Percentiles rank a stretch among this genome's conserved stretches.
These are phyloP conservation scores for Cordyceps militaris DNA, from an alignment of 2,329 filamentous ascomycete species.

Conservation along the genomic window DNA sequence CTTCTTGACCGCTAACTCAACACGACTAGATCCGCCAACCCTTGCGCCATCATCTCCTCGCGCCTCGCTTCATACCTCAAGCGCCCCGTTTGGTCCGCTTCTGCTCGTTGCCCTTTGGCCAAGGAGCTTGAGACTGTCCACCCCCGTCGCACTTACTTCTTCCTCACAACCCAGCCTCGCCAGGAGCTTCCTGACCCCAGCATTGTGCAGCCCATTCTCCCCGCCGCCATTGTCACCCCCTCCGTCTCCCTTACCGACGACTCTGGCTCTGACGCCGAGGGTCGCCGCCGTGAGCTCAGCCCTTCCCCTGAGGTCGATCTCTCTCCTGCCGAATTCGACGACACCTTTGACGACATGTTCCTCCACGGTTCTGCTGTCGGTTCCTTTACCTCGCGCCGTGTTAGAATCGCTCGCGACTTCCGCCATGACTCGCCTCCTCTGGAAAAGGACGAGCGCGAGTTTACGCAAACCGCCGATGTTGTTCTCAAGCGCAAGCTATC, in stretches of 20 bases:
- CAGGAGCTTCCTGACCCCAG: conserved; percentile 61
- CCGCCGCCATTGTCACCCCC: conserved; percentile 63
- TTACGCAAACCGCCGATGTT: conserved; percentile 87
- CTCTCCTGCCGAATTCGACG: conserved; percentile 79
- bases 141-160: conserved; percentile 93
- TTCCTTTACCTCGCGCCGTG: conserved; percentile 49
- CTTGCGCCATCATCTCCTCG: conserved; percentile 89
- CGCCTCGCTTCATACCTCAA: conserved; percentile 85
- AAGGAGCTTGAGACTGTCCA: conserved; percentile 92
- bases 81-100: conserved; percentile 70
- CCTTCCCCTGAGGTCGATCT: conserved; percentile 92
- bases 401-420: conserved; percentile 31
- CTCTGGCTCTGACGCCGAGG: conserved; percentile 57
- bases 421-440: conserved; percentile 80
- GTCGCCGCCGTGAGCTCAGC: conserved; percentile 65
- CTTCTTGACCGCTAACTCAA: conserved; percentile 15
- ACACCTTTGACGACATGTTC: conserved; percentile 52
- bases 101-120: conserved; percentile 76
- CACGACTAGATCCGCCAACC: conserved; percentile 76
- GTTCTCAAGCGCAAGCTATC: conserved; percentile 61
- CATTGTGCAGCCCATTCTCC: conserved; percentile 23
- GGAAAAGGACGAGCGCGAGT: conserved; percentile 92
- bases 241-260: conserved; percentile 60
- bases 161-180: conserved; percentile 79
- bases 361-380: conserved; percentile 57